Base-by-base conservation (phyloP, 129 eudicot species). In the Sambucus nigra region DNA sequence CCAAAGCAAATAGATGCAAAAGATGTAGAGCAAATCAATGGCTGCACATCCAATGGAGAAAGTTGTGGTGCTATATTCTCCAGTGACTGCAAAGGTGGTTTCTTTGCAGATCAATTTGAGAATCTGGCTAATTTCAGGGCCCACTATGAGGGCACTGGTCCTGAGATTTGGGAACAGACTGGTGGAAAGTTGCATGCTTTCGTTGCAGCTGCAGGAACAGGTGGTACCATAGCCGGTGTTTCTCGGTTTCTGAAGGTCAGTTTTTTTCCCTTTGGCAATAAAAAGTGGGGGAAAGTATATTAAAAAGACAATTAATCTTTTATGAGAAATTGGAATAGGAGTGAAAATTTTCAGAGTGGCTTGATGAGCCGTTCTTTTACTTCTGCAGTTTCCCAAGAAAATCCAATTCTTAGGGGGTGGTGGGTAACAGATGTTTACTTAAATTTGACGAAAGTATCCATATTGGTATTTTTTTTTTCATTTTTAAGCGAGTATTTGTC, bases 31-130 rank as follows among this genome's bases (percentile, higher is more conserved):
- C 65, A 29, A 22, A 38, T 64, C 7, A 73, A 73, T 55, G 81
- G 79, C 53, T 51, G 65, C 47, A 38, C 48, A 40, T 48, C 54
- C 5, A 65, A 60, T 19, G 69, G 28, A 16, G 74, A 44, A 58
- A 65, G 63, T 31, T 25, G 46, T 15, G 44, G 41, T 64, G n/a
- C 47, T 14, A 55, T 53, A 18, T 57, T 74, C 38, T 51, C 72
- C 20, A 47, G 59, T 51, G 73, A 67, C 53, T 69, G 77, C 73
- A 86, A 71, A 64, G 95, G 99, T 40, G 99, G 99, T 35, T 91
- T 76, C 65, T 91, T 91, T 68, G 99, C 99, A 3, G 91, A 91
- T 65, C 99, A 91, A 45, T 91, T 91, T 35, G 99, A 91, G 68
- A 91, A 91, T 44, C 65, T 91, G 48, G 99, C 95, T 19, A 91